Percentiles rank a stretch among this genome's conserved stretches.
Evolutionary conservation across 495 filamentous ascomycete species (phyloP).

Genomic region (Melanomma pulvis-pyrius): DNA sequence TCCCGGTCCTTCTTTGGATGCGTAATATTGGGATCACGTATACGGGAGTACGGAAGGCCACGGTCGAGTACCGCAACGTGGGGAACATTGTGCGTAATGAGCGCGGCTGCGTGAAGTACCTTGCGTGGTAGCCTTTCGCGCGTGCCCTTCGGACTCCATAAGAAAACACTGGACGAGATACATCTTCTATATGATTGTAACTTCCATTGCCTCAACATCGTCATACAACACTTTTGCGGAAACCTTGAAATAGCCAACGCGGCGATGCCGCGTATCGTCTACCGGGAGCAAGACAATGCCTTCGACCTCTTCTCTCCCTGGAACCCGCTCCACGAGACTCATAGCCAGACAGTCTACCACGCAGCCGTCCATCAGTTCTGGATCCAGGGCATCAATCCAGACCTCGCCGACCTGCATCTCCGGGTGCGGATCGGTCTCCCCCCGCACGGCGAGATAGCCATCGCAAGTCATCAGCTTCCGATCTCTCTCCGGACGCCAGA

Average conservation of each 20-base stretch:
- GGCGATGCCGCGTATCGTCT: background rate
- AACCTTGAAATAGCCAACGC: background rate
- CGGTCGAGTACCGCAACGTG: constrained; percentile 4
- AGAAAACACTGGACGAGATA: background rate
- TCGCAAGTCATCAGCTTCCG: no score
- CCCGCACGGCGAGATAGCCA: no score
- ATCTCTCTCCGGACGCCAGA: background rate
- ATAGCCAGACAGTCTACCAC: background rate
- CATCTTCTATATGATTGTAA: background rate
- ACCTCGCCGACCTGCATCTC: background rate
- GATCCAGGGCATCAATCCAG: background rate
- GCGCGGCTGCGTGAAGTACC: background rate
- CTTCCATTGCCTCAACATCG: background rate
- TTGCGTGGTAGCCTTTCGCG: background rate
- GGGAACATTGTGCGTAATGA: background rate
- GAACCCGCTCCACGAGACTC: background rate
- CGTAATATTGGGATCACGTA: background rate
- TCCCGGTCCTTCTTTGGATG: constrained; percentile 1
- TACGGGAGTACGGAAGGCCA: background rate
- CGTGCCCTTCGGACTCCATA: background rate
- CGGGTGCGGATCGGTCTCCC: no score
- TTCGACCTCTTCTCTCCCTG: background rate
- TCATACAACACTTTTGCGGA: background rate
- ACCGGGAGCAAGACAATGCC: background rate
- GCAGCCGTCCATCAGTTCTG: background rate